These are phyloP conservation scores for Saccharomycopsis capsularis DNA, from an alignment of 805 yeast species.

Conservation along the genomic window DNA sequence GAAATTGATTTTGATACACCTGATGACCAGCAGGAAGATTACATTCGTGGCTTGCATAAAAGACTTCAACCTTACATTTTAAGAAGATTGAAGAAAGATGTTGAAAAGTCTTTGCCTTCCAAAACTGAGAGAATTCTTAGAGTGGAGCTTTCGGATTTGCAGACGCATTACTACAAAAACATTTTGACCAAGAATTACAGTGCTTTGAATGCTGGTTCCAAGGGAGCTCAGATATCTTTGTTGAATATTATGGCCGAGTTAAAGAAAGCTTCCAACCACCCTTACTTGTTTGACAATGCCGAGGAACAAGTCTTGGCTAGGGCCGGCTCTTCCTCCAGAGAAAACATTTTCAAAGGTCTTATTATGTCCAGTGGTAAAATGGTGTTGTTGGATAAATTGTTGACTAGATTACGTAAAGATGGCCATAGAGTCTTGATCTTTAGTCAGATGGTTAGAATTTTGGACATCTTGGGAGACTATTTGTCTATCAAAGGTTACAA, in stretches of 20 bases:
- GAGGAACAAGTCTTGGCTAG: conserved; percentile 73
- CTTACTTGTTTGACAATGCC: conserved; percentile 88
- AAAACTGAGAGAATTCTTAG: conserved; percentile 92
- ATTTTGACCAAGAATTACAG: conserved; percentile 86
- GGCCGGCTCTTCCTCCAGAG: conserved; percentile 63
- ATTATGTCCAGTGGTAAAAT: conserved; percentile 98
- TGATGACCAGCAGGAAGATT: conserved; percentile 77
- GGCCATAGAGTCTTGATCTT: conserved; percentile 95
- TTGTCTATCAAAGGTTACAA: conserved; percentile 77
- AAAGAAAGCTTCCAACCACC: conserved; percentile 96
- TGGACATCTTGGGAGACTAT: conserved; percentile 93
- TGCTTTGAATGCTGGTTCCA: conserved; percentile 81
- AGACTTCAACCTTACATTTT: conserved; percentile 87
- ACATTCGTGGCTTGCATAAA: conserved; percentile 77
- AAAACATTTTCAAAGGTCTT: conserved; percentile 77
- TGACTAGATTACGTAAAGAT: conserved; percentile 78
- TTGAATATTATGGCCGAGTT: conserved; percentile 91
- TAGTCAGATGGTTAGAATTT: conserved; percentile 95
- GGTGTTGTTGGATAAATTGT: conserved; percentile 87
- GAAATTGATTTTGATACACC: conserved; percentile 94
- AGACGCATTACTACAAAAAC: conserved; percentile 91
- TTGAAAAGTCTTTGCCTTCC: conserved; percentile 92
- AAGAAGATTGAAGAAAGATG: conserved; percentile 93
- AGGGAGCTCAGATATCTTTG: conserved; percentile 72
- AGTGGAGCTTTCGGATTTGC: conserved; percentile 91